phyloP scores from a whole-genome alignment of 192 early-diverging fungal genomes.

The Phlyctochytrium bullatum region DNA sequence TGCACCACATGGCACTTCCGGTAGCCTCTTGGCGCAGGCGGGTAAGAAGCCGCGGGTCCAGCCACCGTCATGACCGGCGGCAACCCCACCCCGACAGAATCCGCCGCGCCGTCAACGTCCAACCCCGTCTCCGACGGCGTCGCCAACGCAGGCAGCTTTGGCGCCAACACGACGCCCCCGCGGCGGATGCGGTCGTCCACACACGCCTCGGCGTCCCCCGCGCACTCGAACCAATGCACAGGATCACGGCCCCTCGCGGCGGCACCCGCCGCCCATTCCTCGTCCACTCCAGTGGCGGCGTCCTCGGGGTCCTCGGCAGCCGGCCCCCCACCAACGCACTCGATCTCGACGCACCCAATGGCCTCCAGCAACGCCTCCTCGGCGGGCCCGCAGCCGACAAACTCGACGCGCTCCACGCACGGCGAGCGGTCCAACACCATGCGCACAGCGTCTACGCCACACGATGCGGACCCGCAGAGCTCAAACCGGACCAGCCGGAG shows the following conservation, averaged over 20 bases:
- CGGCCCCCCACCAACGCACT: background rate
- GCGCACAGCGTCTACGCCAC: constrained; percentile 23
- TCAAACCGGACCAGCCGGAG: constrained; percentile 22
- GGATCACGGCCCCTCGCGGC: background rate
- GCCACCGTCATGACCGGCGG: background rate
- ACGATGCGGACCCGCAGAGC: constrained; percentile 12
- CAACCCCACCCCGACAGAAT: too few species aligned
- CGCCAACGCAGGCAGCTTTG: background rate
- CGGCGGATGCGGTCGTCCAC: constrained; percentile 8
- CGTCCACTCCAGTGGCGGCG: background rate
- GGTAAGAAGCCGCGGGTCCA: background rate
- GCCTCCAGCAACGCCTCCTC: constrained; percentile 25
- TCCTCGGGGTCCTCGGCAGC: background rate
- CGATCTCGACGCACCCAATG: constrained; percentile 16
- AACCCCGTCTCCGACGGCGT: background rate
- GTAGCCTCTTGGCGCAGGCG: constrained; percentile 11
- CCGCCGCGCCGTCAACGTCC: background rate
- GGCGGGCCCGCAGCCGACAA: constrained; percentile 20
- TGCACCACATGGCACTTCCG: constrained; percentile 25
- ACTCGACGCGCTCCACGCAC: constrained; percentile 24
- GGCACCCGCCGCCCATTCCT: background rate
- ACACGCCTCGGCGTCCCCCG: constrained; percentile 4
- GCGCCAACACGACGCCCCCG: background rate
- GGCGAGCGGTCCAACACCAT: constrained; percentile 26
- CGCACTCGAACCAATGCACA: constrained; percentile 16